phyloP scores from a whole-genome alignment of 129 eudicot species.

The Apium graveolens region DNA sequence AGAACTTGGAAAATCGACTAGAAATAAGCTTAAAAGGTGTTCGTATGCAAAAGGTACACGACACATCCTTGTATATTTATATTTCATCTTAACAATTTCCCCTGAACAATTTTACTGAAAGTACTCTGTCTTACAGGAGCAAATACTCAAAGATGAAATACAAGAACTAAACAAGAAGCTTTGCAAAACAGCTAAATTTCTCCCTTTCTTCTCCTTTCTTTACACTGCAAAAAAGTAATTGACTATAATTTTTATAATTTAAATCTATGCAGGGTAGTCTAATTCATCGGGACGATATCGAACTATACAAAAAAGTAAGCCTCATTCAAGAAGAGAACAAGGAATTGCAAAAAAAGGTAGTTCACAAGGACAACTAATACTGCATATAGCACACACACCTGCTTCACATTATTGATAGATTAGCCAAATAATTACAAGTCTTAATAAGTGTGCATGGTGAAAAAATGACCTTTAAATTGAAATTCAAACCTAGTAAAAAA shows the following conservation, averaged over 20 bases:
- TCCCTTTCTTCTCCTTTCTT: neutral
- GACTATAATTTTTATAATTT: neutral
- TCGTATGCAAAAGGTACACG: constrained; percentile 46
- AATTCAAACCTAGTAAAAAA: too few relatives aligned
- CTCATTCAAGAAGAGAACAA: constrained; percentile 43
- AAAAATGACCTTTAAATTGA: too few relatives aligned
- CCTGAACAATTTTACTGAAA: neutral
- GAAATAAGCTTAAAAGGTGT: constrained; percentile 57
- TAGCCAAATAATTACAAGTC: too few relatives aligned
- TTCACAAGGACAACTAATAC: neutral
- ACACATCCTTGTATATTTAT: constrained; percentile 2
- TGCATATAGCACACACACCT: constrained; percentile 6
- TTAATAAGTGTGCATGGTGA: too few relatives aligned
- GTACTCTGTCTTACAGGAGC: constrained; percentile 44
- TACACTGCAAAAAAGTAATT: constrained; percentile 2
- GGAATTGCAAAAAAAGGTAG: constrained; percentile 62
- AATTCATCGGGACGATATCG: constrained; percentile 57
- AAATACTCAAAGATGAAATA: constrained; percentile 41
- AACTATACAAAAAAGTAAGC: constrained; percentile 45
- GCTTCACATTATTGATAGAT: too few relatives aligned
- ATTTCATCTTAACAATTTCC: neutral
- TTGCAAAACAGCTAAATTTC: constrained; percentile 5
- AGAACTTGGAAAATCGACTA: constrained; percentile 47
- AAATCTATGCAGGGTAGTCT: constrained; percentile 48
- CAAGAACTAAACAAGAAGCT: constrained; percentile 51